Conservation (phyloP, 2,329 filamentous ascomycete species). For the Pseudocercospora crystallina region DNA sequence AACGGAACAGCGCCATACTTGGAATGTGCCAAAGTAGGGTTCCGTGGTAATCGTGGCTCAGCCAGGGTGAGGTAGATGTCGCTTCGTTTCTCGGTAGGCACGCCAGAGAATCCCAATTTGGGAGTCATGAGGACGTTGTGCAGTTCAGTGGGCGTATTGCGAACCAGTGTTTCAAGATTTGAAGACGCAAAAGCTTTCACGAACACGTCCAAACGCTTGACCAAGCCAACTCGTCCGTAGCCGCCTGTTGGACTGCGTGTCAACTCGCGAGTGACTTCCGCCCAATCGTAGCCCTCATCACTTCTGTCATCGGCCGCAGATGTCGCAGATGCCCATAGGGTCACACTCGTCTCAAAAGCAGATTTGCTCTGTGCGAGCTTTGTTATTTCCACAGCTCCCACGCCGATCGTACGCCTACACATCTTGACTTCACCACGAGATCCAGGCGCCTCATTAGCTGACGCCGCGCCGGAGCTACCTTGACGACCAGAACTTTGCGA, state of each 20-base stretch:
- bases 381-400: conserved; percentile 76
- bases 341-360: conserved; percentile 46
- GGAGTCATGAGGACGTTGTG: conserved; percentile 77
- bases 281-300: conserved; percentile 65
- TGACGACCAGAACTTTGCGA: conserved; percentile 27
- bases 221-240: conserved; percentile 51
- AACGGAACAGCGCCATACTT: conserved; percentile 80
- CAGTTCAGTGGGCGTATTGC: conserved; percentile 81
- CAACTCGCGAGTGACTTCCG: conserved; percentile 71
- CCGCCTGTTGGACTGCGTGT: conserved; percentile 70
- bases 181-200: conserved; percentile 74
- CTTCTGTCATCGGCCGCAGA: conserved; percentile 55
- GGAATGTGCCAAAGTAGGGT: conserved; percentile 63
- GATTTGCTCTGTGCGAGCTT: conserved; percentile 27
- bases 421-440: conserved; percentile 45
- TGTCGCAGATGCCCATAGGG: conserved; percentile 69
- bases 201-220: conserved; percentile 77
- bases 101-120: conserved; percentile 91
- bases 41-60: conserved; percentile 72
- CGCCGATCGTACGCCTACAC: conserved; percentile 69
- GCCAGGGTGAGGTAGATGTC: conserved; percentile 92
- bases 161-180: conserved; percentile 78
- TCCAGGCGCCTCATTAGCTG: conserved; percentile 12
- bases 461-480: conserved; percentile 17
- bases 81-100: conserved; percentile 81